phyloP scores from a whole-genome alignment of 2,329 filamentous ascomycete genomes.

The Escovopsis sp. region DNA sequence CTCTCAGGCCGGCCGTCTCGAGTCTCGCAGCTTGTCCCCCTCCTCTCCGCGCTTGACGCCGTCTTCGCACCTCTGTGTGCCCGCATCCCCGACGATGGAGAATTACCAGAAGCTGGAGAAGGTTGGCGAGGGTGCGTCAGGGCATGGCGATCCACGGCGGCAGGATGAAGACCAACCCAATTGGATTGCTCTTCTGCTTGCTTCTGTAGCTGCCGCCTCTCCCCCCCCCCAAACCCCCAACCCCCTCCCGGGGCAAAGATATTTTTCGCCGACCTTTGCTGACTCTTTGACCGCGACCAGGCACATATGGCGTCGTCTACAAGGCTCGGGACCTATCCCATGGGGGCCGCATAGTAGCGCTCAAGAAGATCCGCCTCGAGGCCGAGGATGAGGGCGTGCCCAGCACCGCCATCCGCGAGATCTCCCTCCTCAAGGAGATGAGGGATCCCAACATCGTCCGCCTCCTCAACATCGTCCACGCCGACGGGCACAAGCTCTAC shows the following conservation, averaged over 20 bases:
- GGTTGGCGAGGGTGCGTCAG: constrained; percentile 69
- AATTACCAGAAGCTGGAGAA: constrained; percentile 96
- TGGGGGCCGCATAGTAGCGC: constrained; percentile 69
- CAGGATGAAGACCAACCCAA: background rate
- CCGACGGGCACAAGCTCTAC: constrained; percentile 88
- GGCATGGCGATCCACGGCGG: background rate
- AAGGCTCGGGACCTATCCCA: constrained; percentile 78
- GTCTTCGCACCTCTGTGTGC: background rate
- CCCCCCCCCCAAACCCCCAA: too few species aligned
- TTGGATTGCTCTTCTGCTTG: too few species aligned
- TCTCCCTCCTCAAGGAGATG: constrained; percentile 90
- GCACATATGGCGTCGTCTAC: constrained; percentile 91
- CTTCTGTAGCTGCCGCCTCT: too few species aligned
- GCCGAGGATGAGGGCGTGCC: constrained; percentile 90
- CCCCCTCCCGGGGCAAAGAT: too few species aligned
- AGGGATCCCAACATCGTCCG: constrained; percentile 79
- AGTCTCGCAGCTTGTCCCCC: background rate
- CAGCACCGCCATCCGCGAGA: constrained; percentile 85
- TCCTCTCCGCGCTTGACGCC: background rate
- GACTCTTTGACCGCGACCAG: constrained; percentile 28
- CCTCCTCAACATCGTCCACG: constrained; percentile 83
- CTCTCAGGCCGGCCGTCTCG: background rate
- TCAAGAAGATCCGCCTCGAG: constrained; percentile 92
- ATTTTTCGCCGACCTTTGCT: background rate
- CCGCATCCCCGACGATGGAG: constrained; percentile 48